These are phyloP conservation scores for Diplodia corticola DNA, from an alignment of 2,329 filamentous ascomycete species.

Conservation along the genomic window DNA sequence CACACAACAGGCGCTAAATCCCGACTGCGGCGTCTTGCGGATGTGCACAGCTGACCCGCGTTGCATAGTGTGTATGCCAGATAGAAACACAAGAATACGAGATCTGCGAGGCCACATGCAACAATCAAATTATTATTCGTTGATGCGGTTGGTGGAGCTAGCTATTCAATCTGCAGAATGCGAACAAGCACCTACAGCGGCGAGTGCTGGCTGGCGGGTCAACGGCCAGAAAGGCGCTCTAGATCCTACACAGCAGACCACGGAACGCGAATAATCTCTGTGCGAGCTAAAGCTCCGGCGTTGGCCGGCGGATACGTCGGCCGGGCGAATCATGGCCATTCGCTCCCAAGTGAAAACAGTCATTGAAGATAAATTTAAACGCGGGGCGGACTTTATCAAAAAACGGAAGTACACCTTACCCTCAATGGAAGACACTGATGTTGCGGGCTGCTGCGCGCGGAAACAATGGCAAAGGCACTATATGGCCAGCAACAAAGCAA, in stretches of 20 bases:
- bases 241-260: not conserved
- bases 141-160: not conserved
- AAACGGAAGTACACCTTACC: not conserved
- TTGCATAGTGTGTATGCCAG: not conserved
- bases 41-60: not conserved
- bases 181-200: not conserved
- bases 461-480: not conserved
- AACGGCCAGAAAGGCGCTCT: not conserved
- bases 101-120: not conserved
- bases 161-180: not conserved
- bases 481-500: not conserved
- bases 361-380: not conserved
- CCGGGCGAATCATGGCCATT: not conserved
- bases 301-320: not conserved
- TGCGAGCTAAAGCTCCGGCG: not conserved
- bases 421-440: not conserved
- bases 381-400: not conserved
- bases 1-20: not conserved
- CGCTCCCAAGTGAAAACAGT: not conserved
- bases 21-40: not conserved
- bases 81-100: not conserved
- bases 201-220: not conserved
- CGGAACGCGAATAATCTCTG: not conserved
- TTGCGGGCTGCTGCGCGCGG: not conserved
- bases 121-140: not conserved